Evolutionary conservation across 352 stramenopile species (phyloP).

Genomic region (Globisporangium acanthophoron): DNA sequence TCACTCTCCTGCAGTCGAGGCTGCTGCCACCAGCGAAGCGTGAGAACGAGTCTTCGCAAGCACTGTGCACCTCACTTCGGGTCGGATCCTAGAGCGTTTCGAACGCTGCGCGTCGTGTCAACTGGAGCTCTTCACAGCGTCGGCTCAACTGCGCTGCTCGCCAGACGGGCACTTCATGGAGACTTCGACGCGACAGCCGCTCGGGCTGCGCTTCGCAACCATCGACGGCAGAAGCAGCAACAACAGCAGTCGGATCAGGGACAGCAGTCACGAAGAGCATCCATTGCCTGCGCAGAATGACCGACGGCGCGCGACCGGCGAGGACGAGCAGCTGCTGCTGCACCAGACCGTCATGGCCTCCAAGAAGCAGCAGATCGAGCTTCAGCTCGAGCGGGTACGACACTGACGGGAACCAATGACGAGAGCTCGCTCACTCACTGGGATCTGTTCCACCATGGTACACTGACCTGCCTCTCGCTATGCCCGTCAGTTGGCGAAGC

Average conservation of each 20-base stretch:
- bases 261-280: neutral
- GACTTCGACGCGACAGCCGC: neutral
- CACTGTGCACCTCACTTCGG: too few species aligned
- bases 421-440: neutral
- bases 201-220: neutral
- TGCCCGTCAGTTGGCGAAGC: slow-evolving; percentile 47
- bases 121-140: too few species aligned
- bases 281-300: neutral
- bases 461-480: neutral
- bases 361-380: slow-evolving; percentile 58
- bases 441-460: neutral
- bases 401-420: neutral
- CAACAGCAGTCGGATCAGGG: neutral
- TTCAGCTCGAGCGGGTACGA: slow-evolving; percentile 53
- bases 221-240: neutral
- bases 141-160: too few species aligned
- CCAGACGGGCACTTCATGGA: neutral
- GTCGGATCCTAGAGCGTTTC: too few species aligned
- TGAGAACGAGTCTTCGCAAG: too few species aligned
- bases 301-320: slow-evolving; percentile 4
- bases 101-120: too few species aligned
- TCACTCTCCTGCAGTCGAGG: too few species aligned
- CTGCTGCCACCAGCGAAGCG: too few species aligned
- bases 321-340: slow-evolving; percentile 61
- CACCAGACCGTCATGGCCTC: slow-evolving; percentile 65